phyloP scores from a whole-genome alignment of 768 basidiomycete species.

The Auricularia sp. region DNA sequence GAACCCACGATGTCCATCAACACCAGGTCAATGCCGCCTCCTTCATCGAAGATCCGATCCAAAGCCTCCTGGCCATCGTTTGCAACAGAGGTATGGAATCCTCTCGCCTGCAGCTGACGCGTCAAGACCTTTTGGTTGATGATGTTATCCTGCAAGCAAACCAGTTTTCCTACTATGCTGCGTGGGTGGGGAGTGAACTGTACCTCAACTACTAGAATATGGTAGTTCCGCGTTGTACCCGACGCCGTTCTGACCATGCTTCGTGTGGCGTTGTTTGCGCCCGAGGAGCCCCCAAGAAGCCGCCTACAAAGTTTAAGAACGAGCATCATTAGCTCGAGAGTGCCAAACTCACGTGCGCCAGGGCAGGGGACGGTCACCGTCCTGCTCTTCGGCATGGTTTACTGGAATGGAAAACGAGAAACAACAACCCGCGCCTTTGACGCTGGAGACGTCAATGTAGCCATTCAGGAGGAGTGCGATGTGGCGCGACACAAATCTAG shows the following conservation, averaged over 20 bases:
- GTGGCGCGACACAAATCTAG: background rate
- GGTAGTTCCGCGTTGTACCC: background rate
- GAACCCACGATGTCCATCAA: background rate
- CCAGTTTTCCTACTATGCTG: background rate
- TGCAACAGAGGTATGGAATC: background rate
- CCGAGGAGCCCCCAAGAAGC: background rate
- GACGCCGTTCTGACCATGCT: background rate
- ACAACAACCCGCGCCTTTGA: background rate
- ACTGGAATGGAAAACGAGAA: background rate
- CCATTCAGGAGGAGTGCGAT: background rate
- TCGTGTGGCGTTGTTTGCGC: background rate
- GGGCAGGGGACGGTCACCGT: background rate
- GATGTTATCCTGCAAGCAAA: background rate
- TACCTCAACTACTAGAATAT: background rate
- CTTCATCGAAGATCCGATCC: background rate
- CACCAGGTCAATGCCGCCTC: background rate
- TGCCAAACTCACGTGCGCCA: background rate
- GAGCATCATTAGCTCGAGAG: background rate
- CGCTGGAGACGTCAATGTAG: background rate
- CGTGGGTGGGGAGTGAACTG: background rate
- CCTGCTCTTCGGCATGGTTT: background rate
- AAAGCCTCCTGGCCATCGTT: background rate
- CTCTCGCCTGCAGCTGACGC: background rate
- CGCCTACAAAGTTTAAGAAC: background rate
- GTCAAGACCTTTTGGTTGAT: constrained; percentile 1